These are phyloP conservation scores for Diplogelasinospora grovesii DNA, from an alignment of 495 filamentous ascomycete genomes.

Conservation along the genomic window DNA sequence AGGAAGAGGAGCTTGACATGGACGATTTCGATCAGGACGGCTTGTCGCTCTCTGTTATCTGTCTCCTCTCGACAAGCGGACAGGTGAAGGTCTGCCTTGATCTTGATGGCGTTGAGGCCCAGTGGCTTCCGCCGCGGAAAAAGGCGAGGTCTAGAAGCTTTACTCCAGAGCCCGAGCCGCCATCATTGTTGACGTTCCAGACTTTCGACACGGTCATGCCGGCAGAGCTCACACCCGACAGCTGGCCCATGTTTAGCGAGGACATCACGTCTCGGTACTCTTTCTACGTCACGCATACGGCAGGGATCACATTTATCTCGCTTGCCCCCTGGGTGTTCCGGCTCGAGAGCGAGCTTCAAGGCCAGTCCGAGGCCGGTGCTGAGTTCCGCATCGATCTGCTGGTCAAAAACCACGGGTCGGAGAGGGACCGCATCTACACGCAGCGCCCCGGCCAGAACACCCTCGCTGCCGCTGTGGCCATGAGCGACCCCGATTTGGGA, in stretches of 20 bases:
- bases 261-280: conserved; percentile 69
- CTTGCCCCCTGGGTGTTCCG: conserved; percentile 67
- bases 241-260: conserved; percentile 67
- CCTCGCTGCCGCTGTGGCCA: conserved; percentile 55
- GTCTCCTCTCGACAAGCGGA: conserved; percentile 65
- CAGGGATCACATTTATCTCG: conserved; percentile 64
- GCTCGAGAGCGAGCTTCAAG: conserved; percentile 67
- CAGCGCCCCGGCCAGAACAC: conserved; percentile 35
- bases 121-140: conserved; percentile 66
- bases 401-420: conserved; percentile 53
- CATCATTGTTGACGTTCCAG: conserved; percentile 44
- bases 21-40: conserved; percentile 56
- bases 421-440: conserved; percentile 54
- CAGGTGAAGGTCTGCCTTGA: conserved; percentile 74
- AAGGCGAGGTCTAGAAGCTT: conserved; percentile 36
- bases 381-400: conserved; percentile 69
- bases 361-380: conserved; percentile 55
- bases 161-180: conserved; percentile 18
- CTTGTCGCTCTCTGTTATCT: conserved; percentile 65
- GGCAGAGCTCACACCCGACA: conserved; percentile 40
- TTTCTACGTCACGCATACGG: conserved; percentile 69
- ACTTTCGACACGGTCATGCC: conserved; percentile 55
- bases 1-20: conserved; percentile 46
- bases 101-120: conserved; percentile 69
- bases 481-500: conserved; percentile 68